Evolutionary conservation across 208 protist species (phyloP), one percentile per base, ranked within the genome.

Genomic region (Trypanosoma theileri): DNA sequence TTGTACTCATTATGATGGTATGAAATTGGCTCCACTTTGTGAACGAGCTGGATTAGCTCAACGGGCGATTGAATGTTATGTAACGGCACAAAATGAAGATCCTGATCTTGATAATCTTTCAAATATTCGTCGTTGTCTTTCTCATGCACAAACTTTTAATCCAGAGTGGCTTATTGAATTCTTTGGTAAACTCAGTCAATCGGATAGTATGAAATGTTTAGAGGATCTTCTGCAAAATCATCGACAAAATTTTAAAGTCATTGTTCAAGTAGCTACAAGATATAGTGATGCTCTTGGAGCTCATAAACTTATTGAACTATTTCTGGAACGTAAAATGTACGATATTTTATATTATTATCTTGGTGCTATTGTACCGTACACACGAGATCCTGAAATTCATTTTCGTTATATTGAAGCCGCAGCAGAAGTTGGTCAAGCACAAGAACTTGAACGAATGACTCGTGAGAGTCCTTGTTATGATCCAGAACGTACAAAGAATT

Each of bases 361-460:
- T 57, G 98, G 97, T 66, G 88, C 93, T 52, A 87, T 99, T 46
- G 98, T 99, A 3, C 92, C 96, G 31, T 98, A 97, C 79, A 94
- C 89, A 8, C 80, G 98, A 50, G 98, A 99, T 55, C 66, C 97
- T 42, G 97, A 99, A 59, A 97, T 99, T 31, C 98, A 99, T 84
- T 99, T 99, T 86, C 98, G 99, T 84, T 99, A 99, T 88, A 99
- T 99, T 75, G 94, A 99, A 84, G 98, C 99, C 0, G 98, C 98
- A 0, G 88, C 95, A 58, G 98, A 99, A 73, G 85, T 98, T 55
- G 96, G 96, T 41, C 97, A 99, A 82, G 85, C 98, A 62, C 93
- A 98, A 75, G 98, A 99, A 85, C 87, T 99, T 31, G 98, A 99
- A 86, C 89, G 98, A 62, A 98, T 99, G 82, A 99, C 98, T 45